Conservation (phyloP, 768 basidiomycete species). For the Clitopilus hobsonii region DNA sequence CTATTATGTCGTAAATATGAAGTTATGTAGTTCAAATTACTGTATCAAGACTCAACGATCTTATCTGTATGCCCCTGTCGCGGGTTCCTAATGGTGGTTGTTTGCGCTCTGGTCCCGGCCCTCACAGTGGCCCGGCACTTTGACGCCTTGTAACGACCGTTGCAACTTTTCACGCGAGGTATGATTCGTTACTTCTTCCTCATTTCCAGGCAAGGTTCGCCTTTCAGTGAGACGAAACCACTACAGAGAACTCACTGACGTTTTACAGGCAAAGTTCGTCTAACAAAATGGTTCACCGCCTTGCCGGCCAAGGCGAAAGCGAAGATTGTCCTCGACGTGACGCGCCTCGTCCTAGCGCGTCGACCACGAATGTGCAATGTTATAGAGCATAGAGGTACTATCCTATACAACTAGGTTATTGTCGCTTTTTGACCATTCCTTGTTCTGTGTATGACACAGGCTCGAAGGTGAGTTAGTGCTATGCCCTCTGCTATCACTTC, state of each 20-base stretch:
- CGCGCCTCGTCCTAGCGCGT: constrained; percentile 85
- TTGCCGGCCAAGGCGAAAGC: constrained; percentile 74
- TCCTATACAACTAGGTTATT: constrained; percentile 26
- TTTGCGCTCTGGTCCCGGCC: not conserved
- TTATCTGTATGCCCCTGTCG: not conserved
- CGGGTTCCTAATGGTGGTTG: not conserved
- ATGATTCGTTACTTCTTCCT: constrained; percentile 95
- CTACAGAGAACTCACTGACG: constrained; percentile 3
- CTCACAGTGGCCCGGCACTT: not conserved
- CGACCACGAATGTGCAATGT: constrained; percentile 94
- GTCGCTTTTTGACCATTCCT: constrained; percentile 18
- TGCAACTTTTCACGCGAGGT: not conserved
- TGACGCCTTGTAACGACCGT: not conserved
- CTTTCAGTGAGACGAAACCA: constrained; percentile 5
- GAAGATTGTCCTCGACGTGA: constrained; percentile 95
- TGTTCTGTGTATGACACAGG: constrained; percentile 50
- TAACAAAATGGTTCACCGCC: constrained; percentile 95
- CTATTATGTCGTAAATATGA: no score
- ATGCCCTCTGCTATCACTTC: not conserved
- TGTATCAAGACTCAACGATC: not conserved
- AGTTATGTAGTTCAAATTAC: not conserved
- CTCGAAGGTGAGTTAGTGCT: constrained; percentile 23
- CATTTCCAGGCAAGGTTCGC: constrained; percentile 82
- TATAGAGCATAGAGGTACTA: constrained; percentile 89
- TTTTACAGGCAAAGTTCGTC: constrained; percentile 76